Percentiles rank a stretch among this genome's conserved stretches.
These are phyloP conservation scores for Nicotiana rustica DNA, from an alignment of 305 asterid species.

Conservation along the genomic window DNA sequence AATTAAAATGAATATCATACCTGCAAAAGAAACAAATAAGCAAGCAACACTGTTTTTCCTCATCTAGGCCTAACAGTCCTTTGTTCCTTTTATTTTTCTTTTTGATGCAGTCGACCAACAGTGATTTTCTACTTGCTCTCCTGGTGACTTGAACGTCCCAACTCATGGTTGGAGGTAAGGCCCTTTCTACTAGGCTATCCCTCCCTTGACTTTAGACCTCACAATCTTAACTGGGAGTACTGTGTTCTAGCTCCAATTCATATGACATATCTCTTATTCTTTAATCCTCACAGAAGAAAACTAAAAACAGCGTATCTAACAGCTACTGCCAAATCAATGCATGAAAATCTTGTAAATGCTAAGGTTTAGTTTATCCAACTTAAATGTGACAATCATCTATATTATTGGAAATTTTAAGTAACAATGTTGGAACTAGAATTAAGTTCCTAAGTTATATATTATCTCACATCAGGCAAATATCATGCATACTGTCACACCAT, in stretches of 20 bases:
- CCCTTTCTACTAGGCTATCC: neutral
- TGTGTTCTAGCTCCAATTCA: neutral
- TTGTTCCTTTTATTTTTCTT: neutral
- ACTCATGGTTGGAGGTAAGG: neutral
- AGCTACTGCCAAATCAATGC: neutral
- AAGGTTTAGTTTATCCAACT: neutral
- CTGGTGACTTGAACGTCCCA: neutral
- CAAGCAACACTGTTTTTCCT: neutral
- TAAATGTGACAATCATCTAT: neutral
- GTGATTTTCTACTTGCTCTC: neutral
- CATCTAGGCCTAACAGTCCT: neutral
- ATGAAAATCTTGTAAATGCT: neutral
- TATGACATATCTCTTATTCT: neutral
- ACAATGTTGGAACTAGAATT: neutral
- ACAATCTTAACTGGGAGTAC: neutral
- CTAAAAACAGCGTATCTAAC: neutral
- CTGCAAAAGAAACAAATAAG: slow-evolving; percentile 1
- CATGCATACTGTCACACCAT: neutral
- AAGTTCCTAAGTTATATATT: neutral
- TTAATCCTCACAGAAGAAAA: neutral
- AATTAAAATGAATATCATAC: slow-evolving; percentile 4
- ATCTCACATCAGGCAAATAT: neutral
- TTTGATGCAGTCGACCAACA: neutral
- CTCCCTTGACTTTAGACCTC: neutral
- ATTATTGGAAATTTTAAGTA: neutral